Conservation (phyloP, 331 rosid genomes). For the Quercus lobata region DNA sequence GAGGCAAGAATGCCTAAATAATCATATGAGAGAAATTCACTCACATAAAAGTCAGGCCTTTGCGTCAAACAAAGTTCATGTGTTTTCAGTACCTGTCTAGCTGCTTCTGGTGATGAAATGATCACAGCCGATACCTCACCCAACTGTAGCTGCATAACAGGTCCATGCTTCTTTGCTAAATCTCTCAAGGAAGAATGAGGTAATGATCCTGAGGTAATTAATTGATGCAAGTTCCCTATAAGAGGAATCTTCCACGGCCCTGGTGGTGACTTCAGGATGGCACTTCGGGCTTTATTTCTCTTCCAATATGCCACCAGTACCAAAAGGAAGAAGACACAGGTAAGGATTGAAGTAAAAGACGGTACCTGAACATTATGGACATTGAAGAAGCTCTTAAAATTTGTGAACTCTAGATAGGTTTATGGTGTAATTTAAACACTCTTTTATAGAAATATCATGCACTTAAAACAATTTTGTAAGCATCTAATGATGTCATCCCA, state of each 20-base stretch:
- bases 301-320: neutral
- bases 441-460: too few species aligned
- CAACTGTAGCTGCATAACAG: conserved; percentile 26
- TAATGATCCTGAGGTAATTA: conserved; percentile 6
- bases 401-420: too few species aligned
- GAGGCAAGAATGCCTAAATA: too few species aligned
- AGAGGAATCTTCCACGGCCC: conserved; percentile 38
- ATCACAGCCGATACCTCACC: conserved; percentile 23
- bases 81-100: conserved; percentile 30
- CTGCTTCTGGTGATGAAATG: conserved; percentile 20
- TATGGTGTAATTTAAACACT: too few species aligned
- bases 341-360: neutral
- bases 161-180: conserved; percentile 13
- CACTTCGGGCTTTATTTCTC: neutral
- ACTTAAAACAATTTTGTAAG: too few species aligned
- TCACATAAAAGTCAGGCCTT: too few species aligned
- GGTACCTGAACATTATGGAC: too few species aligned
- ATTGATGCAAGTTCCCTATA: conserved; percentile 37
- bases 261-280: conserved; percentile 15
- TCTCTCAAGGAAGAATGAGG: conserved; percentile 10
- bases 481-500: too few species aligned
- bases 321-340: neutral
- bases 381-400: too few species aligned
- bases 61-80: too few species aligned
- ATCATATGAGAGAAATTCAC: too few species aligned